Conservation (phyloP, 805 yeast species). For the Torulaspora gathmanii region DNA sequence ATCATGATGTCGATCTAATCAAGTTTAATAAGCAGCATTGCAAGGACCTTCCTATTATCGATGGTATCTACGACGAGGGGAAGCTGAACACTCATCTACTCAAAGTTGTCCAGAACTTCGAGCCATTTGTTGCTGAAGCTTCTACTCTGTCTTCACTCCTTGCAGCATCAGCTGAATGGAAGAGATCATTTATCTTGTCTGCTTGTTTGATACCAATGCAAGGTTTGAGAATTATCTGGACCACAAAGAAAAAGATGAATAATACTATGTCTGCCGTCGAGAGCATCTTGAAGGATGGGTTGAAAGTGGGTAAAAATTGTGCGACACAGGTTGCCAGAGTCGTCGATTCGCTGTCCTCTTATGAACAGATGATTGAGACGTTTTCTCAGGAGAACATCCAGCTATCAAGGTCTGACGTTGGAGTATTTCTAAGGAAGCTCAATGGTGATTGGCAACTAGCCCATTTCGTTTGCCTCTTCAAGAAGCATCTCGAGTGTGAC, state of each 20-base stretch:
- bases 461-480: conserved; percentile 36
- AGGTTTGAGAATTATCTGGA: conserved; percentile 22
- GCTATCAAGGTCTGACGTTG: conserved; percentile 52
- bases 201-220: conserved; percentile 25
- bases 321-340: conserved; percentile 48
- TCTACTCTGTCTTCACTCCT: conserved; percentile 1
- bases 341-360: conserved; percentile 34
- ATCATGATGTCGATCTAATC: conserved; percentile 23
- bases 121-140: conserved; percentile 10
- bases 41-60: conserved; percentile 18
- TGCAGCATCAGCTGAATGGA: conserved; percentile 11
- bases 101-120: conserved; percentile 5
- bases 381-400: conserved; percentile 18
- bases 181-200: conserved; percentile 20
- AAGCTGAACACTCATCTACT: conserved; percentile 14
- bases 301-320: conserved; percentile 57
- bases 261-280: conserved; percentile 35
- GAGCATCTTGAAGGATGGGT: conserved; percentile 59
- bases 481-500: conserved; percentile 11
- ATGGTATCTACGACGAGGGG: conserved; percentile 17
- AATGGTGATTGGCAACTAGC: conserved; percentile 49
- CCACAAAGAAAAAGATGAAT: conserved; percentile 27
- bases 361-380: conserved; percentile 27
- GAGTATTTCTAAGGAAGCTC: conserved; percentile 51
- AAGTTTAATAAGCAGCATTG: conserved; percentile 22